Evolutionary conservation across 768 basidiomycete genomes (phyloP), one percentile per base, ranked within the genome.

Genomic region (Russula brevipes): DNA sequence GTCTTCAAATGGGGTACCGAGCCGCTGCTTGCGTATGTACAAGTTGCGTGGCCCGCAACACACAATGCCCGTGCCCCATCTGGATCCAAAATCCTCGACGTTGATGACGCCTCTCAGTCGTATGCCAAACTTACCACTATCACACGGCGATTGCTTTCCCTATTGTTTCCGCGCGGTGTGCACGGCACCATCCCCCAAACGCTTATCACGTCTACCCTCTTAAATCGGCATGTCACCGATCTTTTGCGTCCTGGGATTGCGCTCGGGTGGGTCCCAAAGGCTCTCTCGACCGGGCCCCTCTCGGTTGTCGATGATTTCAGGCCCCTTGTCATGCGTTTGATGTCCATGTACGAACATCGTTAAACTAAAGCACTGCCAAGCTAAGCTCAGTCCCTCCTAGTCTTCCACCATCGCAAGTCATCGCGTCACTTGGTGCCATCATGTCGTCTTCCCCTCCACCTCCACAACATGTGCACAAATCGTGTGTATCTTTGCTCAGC

Each of bases 251-350:
- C 86, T 9, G 78, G 83, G 36, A 77, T 91, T 6, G 73, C 81
- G 9, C 74, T 93, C 8, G 91, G 87, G 2, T 93, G 90, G 90
- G 76, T 89, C 8, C 88, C 87, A 5, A 84, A 81, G 68, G 74
- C 78, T 0, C 70, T 79, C 9, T 72, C 76, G 6, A 72, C 75
- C 0, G 76, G 79, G 14, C 66, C 74, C 0, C 69, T 74, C 36
- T 76, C 73, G n/a, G 71, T 78, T 39, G 66, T 80, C 30, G 79
- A 85, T 59, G 71, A 76, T 51, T 70, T 85, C 16, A 80, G 84
- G 5, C 80, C 83, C 1, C 67, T 78, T 39, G 76, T 81, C 3
- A 77, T 85, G 68, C 84, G 82, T 59, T 72, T 91, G 30, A 74
- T 91, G 45, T 79, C 79, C 65, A 78, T 81, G 90, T 91, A 77